Evolutionary conservation across 768 basidiomycete genomes (phyloP), one percentile per base, ranked within the genome.

Genomic region (Tulasnella sp.): DNA sequence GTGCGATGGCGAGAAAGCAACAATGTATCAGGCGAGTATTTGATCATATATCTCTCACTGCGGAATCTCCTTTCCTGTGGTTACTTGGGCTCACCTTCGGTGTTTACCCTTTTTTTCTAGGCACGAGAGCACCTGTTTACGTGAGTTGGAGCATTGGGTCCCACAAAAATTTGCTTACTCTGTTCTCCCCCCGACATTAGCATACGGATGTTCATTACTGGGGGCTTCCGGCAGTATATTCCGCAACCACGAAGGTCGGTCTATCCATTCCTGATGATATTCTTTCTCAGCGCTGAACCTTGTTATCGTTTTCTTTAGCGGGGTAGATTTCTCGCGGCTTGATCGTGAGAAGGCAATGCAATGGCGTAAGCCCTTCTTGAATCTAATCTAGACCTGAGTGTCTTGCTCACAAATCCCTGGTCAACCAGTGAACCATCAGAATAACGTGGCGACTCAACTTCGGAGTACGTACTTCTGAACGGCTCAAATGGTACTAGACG

Each of bases 1-100:
- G 7, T 62, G 61, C 51, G 55, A 47, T 47, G 61, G 61, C 15
- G 61, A 62, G 32, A 49, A 56, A 45, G 47, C 19, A 15, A 56
- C 61, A 13, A 42, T 62, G 30, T 62, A 56, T 30, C 61, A 56
- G 47, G 61, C 38, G 42, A 15, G 29, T 10, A 4, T 32, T 15
- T n/a, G 52, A 3, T 19, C 24, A 9, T 32, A 4, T 23, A 27
- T 32, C 30, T 38, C 1, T 21, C 23, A 13, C 3, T 32, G 8
- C 23, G 38, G 13, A 21, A n/a, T 17, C 4, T 23, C 24, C 30
- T 38, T 27, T n/a, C n/a, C n/a, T n/a, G n/a, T n/a, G n/a, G n/a
- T n/a, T n/a, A n/a, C n/a, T n/a, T n/a, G n/a, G n/a, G n/a, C n/a
- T n/a, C n/a, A n/a, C n/a, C n/a, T n/a, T n/a, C n/a, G n/a, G n/a